A percentile compares a stretch with the other conserved stretches of the same genome.
Evolutionary conservation across 2,329 filamentous ascomycete genomes (phyloP).

Genomic region (Hypoxylon sp.): DNA sequence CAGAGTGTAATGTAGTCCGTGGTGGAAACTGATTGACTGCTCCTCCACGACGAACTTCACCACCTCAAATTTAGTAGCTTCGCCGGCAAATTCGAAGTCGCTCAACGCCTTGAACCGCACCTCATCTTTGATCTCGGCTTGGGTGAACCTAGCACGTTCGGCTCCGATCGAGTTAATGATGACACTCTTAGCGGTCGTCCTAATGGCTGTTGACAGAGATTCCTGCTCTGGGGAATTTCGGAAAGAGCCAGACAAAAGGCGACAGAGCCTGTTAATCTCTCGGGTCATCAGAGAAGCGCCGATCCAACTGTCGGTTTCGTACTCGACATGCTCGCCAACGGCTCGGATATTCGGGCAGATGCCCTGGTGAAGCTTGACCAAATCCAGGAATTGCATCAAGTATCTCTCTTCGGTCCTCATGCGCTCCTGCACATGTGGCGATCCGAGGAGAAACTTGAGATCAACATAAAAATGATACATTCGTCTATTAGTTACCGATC

Average conservation of each 20-base stretch:
- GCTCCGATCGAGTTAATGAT: slow-evolving; percentile 88
- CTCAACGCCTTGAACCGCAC: slow-evolving; percentile 80
- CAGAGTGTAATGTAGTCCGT: slow-evolving; percentile 92
- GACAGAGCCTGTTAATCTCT: slow-evolving; percentile 91
- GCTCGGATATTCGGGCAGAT: slow-evolving; percentile 95
- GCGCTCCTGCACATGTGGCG: slow-evolving; percentile 85
- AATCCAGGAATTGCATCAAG: slow-evolving; percentile 90
- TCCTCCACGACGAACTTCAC: slow-evolving; percentile 89
- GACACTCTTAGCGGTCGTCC: slow-evolving; percentile 80
- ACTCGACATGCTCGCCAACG: slow-evolving; percentile 95
- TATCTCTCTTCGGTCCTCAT: slow-evolving; percentile 87
- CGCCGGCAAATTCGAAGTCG: slow-evolving; percentile 81
- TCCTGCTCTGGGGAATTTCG: slow-evolving; percentile 72
- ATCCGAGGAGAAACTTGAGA: slow-evolving; percentile 88
- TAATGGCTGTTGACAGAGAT: slow-evolving; percentile 74
- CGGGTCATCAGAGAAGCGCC: slow-evolving; percentile 92
- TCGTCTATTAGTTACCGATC: slow-evolving; percentile 91
- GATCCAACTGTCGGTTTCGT: slow-evolving; percentile 98
- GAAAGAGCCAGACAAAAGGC: slow-evolving; percentile 89
- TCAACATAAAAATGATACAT: slow-evolving; percentile 99
- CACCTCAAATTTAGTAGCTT: slow-evolving; percentile 67
- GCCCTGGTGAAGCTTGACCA: slow-evolving; percentile 95
- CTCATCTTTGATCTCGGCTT: slow-evolving; percentile 87
- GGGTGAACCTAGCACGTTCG: slow-evolving; percentile 85
- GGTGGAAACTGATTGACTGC: slow-evolving; percentile 95